Evolutionary conservation across 1,284 basidiomycete genomes (phyloP), one percentile per base, ranked within the genome.

Genomic region (Erythrobasidium hasegawianum): DNA sequence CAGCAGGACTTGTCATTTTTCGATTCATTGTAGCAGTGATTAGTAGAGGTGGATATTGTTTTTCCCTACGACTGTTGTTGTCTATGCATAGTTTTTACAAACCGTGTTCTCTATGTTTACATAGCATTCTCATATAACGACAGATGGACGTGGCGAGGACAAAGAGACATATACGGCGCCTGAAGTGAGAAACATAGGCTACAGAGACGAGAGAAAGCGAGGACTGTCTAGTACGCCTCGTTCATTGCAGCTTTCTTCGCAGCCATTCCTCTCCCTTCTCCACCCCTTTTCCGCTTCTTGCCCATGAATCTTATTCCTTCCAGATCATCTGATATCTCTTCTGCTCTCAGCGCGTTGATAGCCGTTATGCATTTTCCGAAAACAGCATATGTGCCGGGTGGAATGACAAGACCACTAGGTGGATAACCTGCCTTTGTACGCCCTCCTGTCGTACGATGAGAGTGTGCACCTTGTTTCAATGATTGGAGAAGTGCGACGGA

Each of bases 361-460:
- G 62, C 62, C n/a, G 54, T 53, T 1, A 65, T 16, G 41, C 40
- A 24, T 43, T 65, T 65, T 8, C 62, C 62, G 10, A 65, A 39
- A 11, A 65, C 62, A 41, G 62, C 56, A 58, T 65, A 65, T 16
- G 62, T 65, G 20, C 62, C 62, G 13, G 62, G 62, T 24, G 62
- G 53, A n/a, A 65, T 65, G 20, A 65, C 27, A 2, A 65, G 45
- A 24, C 62, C 62, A 24, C 57, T 65, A 1, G 62, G 62, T 20
- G 62, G 62, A 45, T 65, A 65, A 11, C 62, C 62, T 33, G 62
- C 62, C 58, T 65, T 65, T 52, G 62, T 65, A 40, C 62, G 47
- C 7, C 62, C 62, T 2, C 62, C 62, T 16, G 62, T 58, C n/a
- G 62, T 65, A 16, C 62, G 40, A 41, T 65, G 56, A 41, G 49